Evolutionary conservation across 1,284 basidiomycete species (phyloP), one percentile per base, ranked within the genome.

Genomic region (Porodaedalea pini): DNA sequence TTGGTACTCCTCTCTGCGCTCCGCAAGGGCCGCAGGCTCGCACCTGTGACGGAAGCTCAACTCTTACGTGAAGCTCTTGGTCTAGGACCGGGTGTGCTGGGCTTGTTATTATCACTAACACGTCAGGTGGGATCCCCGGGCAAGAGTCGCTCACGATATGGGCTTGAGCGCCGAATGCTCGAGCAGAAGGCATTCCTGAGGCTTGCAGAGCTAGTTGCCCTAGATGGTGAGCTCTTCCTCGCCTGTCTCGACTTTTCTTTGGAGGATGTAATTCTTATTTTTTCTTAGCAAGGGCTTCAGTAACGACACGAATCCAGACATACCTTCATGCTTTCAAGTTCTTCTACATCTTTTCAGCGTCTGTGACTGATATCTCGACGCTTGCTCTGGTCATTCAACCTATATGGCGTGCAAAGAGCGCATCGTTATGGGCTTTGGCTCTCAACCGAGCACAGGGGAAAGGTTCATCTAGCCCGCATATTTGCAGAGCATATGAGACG

Each of bases 151-250:
- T 44, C 58, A 51, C 21, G 66, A 61, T 51, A 66, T 27, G 68
- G 70, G 3, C 71, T 75, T 54, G 75, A 77, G 61, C 69, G 72
- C 49, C 73, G 71, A 55, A 75, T 75, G 55, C 68, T 78, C 29
- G 78, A 80, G 61, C 77, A 77, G 60, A 71, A 73, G 36, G 80
- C 78, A 7, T 82, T 81, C 80, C 71, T 78, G 2, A 70, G 79
- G 32, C 67, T 83, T 8, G 81, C 78, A 25, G 81, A 83, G 59
- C 65, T 81, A 2, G 67, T 74, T 17, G 77, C 75, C n/a, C 70
- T 82, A 43, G 69, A 75, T 59, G 70, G 76, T 73, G 60, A 56
- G 68, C 65, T 49, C 64, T 61, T 54, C 56, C n/a, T n/a, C n/a
- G n/a, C 3, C 23, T 47, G 27, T 34, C 25, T 51, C 32, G 19